Evolutionary conservation across 345 rosid genomes (phyloP).

Genomic region (Sisymbrium altissimum): DNA sequence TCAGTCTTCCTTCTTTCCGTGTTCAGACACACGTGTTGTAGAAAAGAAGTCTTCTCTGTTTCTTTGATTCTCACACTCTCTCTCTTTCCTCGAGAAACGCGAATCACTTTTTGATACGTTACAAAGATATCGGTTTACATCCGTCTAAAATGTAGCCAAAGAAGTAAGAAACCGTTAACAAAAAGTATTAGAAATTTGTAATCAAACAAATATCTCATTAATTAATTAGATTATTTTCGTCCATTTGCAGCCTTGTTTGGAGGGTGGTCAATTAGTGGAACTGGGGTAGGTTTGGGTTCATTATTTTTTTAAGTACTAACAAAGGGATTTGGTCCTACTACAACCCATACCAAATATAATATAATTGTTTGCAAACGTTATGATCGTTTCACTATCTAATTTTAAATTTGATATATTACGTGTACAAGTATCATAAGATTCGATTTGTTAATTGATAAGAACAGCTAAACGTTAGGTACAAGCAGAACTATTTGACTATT

Average conservation of each 20-base stretch:
- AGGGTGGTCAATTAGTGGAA: conserved; percentile 4
- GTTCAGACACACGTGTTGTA: conserved; percentile 25
- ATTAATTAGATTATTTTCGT: not conserved
- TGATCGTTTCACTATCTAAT: not conserved
- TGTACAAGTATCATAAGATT: not conserved
- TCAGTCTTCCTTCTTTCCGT: not conserved
- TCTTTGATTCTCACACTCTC: not conserved
- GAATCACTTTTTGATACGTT: not conserved
- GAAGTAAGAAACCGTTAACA: not conserved
- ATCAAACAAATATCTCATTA: not conserved
- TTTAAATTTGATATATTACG: not conserved
- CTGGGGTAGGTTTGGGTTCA: not conserved
- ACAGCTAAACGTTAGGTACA: not conserved
- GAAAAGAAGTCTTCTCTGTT: conserved; percentile 5
- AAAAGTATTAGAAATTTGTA: not conserved
- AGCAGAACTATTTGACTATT: not conserved
- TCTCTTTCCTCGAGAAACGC: too few species aligned
- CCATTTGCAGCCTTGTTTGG: not conserved
- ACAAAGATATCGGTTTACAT: not conserved
- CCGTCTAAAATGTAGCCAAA: not conserved
- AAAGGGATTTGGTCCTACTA: not conserved
- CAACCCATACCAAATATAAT: not conserved
- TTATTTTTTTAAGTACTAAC: not conserved
- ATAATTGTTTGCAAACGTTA: not conserved
- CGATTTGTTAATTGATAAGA: conserved; percentile 1